Evolutionary conservation across 2,329 filamentous ascomycete species (phyloP).

Genomic region (Penicillium sp.): DNA sequence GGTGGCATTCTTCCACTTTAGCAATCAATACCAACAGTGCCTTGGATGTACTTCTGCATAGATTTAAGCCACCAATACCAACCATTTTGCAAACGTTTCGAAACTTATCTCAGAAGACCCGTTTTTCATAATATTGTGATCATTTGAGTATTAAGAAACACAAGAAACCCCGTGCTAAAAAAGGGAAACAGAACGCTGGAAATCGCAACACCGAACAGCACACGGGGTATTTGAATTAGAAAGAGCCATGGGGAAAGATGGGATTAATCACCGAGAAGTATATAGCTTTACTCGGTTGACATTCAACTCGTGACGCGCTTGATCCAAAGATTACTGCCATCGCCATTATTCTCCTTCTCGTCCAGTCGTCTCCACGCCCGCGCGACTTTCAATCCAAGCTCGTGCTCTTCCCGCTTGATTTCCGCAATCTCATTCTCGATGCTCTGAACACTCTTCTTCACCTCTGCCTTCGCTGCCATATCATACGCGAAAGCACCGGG

Average conservation of each 20-base stretch:
- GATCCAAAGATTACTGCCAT: constrained; percentile 73
- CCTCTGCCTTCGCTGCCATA: constrained; percentile 62
- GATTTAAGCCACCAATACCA: neutral
- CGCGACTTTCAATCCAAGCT: constrained; percentile 75
- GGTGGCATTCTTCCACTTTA: constrained; percentile 14
- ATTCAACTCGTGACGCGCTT: constrained; percentile 70
- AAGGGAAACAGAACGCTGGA: neutral
- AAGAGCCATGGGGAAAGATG: neutral
- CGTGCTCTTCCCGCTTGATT: constrained; percentile 75
- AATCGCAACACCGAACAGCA: neutral
- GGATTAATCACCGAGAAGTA: neutral
- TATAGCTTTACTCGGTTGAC: neutral
- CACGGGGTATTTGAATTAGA: neutral
- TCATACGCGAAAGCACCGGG: constrained; percentile 68
- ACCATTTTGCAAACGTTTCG: neutral
- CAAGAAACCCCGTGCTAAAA: neutral
- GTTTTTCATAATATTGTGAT: no score
- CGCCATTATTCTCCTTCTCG: constrained; percentile 55
- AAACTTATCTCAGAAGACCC: no score
- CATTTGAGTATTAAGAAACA: no score
- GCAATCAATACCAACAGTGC: constrained; percentile 11
- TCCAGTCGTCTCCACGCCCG: constrained; percentile 76
- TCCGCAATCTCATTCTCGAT: constrained; percentile 71
- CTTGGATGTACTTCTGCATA: neutral
- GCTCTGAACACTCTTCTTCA: constrained; percentile 67